These are phyloP conservation scores for Draba incana DNA, from an alignment of 345 rosid genomes.

Conservation along the genomic window DNA sequence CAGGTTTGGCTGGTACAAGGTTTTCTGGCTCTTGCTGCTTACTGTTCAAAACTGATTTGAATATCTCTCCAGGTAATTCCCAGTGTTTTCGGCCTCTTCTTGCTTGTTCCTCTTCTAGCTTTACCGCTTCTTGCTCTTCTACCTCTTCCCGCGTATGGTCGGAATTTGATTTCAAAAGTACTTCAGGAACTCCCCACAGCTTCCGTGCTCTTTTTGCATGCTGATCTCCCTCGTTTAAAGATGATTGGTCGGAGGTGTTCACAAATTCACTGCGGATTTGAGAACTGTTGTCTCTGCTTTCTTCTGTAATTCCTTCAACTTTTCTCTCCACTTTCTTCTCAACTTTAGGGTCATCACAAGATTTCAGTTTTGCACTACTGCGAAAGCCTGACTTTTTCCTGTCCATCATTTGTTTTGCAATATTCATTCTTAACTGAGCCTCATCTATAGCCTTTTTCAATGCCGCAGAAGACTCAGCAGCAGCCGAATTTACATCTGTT, in stretches of 20 bases:
- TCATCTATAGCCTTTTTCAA: conserved; percentile 83
- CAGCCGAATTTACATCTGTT: conserved; percentile 72
- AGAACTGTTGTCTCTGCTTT: conserved; percentile 42
- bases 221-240: conserved; percentile 40
- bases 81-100: conserved; percentile 45
- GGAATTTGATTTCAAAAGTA: conserved; percentile 33
- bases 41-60: conserved; percentile 36
- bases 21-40: conserved; percentile 42
- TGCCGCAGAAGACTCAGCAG: conserved; percentile 90
- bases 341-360: conserved; percentile 40
- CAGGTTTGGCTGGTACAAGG: conserved; percentile 44
- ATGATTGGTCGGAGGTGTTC: conserved; percentile 36
- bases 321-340: conserved; percentile 41
- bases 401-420: conserved; percentile 80
- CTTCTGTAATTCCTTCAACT: conserved; percentile 43
- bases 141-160: conserved; percentile 45
- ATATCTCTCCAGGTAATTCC: conserved; percentile 41
- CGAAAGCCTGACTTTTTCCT: conserved; percentile 62
- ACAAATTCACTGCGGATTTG: conserved; percentile 19
- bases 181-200: conserved; percentile 40
- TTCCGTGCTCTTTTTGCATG: conserved; percentile 37
- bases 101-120: conserved; percentile 45
- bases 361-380: conserved; percentile 46
- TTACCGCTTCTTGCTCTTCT: conserved; percentile 40
- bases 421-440: conserved; percentile 73